phyloP scores from a whole-genome alignment of 192 early-diverging fungal species.

The Rhizophagus sp. region DNA sequence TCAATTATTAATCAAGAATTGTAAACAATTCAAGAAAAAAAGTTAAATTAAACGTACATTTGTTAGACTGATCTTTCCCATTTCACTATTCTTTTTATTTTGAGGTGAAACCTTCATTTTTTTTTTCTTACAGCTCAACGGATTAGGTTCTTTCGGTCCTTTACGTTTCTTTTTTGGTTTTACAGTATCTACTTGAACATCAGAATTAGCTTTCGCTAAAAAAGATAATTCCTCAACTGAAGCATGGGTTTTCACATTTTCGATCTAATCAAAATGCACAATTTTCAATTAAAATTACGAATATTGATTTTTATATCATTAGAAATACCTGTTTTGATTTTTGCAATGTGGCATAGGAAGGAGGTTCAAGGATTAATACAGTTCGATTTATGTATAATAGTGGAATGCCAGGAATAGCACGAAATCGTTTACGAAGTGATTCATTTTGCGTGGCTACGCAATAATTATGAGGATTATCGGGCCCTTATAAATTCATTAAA shows the following conservation, averaged over 20 bases:
- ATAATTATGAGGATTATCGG: conserved; percentile 79
- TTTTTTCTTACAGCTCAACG: conserved; percentile 85
- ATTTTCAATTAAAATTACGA: background rate
- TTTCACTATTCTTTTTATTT: conserved; percentile 35
- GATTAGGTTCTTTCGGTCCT: conserved; percentile 83
- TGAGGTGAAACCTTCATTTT: conserved; percentile 30
- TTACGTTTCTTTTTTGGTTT: conserved; percentile 58
- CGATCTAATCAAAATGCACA: conserved; percentile 25
- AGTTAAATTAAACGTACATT: background rate
- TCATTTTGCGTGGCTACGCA: conserved; percentile 83
- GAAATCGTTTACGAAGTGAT: conserved; percentile 60
- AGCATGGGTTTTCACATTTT: conserved; percentile 42
- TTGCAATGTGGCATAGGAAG: conserved; percentile 53
- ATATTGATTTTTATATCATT: background rate
- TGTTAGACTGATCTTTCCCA: background rate
- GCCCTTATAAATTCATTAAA: conserved; percentile 11
- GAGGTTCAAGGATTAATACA: conserved; percentile 81
- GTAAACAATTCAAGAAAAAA: background rate
- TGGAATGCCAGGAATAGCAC: conserved; percentile 79
- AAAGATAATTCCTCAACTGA: conserved; percentile 49
- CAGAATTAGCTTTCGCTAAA: conserved; percentile 54
- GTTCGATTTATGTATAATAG: conserved; percentile 80
- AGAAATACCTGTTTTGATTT: conserved; percentile 45
- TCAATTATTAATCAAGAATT: background rate
- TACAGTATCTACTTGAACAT: conserved; percentile 39